Base-by-base conservation (phyloP, 2,329 filamentous ascomycete species). In the Ophiostoma pallidulum region DNA sequence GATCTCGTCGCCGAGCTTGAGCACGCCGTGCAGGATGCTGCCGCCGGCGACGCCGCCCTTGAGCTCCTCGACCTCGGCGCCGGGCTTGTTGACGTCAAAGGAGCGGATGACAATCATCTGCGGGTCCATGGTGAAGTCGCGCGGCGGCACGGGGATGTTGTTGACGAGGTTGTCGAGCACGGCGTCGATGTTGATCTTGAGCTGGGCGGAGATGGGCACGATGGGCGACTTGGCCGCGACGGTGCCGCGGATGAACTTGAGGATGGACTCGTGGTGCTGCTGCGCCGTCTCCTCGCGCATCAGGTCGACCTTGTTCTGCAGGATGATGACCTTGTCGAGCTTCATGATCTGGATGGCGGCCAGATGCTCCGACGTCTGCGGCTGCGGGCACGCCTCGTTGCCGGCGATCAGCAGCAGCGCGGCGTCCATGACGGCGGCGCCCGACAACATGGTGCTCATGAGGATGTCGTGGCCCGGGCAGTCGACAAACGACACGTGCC, bases 261-360 rank as follows among this genome's bases (percentile, higher is more conserved):
- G 77, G 58, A 98, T 98, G 1, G 90, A 96, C 68, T 95, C 84
- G 74, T 95, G 92, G 69, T 98, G 92, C 63, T 91, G 80, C 62
- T 88, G 79, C 41, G 94, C 92, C 53, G 85, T 87, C 65, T 97
- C 91, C 75, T 96, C 87, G 60, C 89, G 80, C 89, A 98, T 97
- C 59, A 98, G 71, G 65, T 98, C 92, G 61, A 98, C 92, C 79
- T 98, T 98, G 75, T 98, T 98, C 71, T 98, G 92, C 51, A 98
- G 80, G 62, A 98, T 97, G 66, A 98, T 95, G 69, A 98, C 96
- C 73, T 98, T 94, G 68, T 94, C 89, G 55, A 98, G 80, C 77
- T 98, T 98, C 92, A 98, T 98, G 65, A 98, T 98, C 70, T 98
- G 92, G 64, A 98, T 97, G 56, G 92, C 92, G 57, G 92, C 92